phyloP scores from a whole-genome alignment of 2,329 filamentous ascomycete species.

The Fusarium proliferatum region DNA sequence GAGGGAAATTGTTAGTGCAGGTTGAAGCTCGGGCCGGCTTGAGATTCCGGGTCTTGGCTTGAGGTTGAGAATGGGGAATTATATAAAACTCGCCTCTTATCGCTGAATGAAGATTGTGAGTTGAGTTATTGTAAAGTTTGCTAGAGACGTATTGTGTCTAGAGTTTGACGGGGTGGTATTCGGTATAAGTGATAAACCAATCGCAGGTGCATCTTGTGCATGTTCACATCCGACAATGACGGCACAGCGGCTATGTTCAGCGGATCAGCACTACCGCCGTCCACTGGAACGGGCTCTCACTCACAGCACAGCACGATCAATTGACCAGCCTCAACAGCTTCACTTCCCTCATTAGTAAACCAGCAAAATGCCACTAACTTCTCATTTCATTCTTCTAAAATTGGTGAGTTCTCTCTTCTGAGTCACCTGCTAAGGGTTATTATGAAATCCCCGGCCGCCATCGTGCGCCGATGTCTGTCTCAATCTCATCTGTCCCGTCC shows the following conservation, averaged over 20 bases:
- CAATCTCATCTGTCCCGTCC: neutral
- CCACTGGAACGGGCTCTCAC: neutral
- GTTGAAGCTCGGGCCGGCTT: slow-evolving; percentile 19
- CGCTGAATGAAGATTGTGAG: too few relatives aligned
- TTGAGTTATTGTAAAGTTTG: neutral
- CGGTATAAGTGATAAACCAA: neutral
- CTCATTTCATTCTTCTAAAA: rapidly evolving
- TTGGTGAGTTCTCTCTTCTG: rapidly evolving
- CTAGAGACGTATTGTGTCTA: rapidly evolving
- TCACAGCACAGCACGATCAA: neutral
- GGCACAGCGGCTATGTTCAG: neutral
- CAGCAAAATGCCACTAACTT: rapidly evolving
- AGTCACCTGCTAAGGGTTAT: rapidly evolving
- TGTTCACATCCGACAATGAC: neutral
- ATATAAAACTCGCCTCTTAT: neutral
- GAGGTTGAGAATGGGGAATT: neutral
- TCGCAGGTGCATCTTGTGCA: neutral
- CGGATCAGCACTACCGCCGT: neutral
- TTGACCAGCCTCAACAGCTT: neutral
- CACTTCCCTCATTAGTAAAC: neutral
- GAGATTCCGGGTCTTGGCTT: slow-evolving; percentile 10
- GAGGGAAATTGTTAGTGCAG: slow-evolving; percentile 35
- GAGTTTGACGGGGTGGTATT: neutral
- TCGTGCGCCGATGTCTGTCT: neutral
- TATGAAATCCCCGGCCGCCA: rapidly evolving